phyloP scores from a whole-genome alignment of 306 rosid species.

The Malus sylvestris region DNA sequence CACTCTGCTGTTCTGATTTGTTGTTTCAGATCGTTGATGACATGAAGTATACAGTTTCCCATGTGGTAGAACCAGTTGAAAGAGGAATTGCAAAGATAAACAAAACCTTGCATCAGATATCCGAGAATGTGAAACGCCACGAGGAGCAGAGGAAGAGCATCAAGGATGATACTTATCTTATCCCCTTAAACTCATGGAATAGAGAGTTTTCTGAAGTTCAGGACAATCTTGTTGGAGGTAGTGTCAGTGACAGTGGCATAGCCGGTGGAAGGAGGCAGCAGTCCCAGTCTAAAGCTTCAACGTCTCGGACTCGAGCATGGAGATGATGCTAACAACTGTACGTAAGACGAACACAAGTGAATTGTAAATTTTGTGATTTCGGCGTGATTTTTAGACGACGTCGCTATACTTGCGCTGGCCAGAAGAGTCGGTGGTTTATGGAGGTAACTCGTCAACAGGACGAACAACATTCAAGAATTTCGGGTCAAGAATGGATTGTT shows the following conservation, averaged over 20 bases:
- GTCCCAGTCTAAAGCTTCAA: conserved; percentile 42
- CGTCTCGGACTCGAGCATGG: conserved; percentile 30
- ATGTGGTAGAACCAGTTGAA: conserved; percentile 93
- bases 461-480: background rate
- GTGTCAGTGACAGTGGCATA: conserved; percentile 82
- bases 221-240: conserved; percentile 60
- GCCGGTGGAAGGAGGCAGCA: conserved; percentile 44
- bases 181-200: conserved; percentile 66
- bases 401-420: conserved; percentile 7
- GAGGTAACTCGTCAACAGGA: background rate
- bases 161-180: conserved; percentile 67
- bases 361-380: background rate
- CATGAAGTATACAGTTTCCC: conserved; percentile 93
- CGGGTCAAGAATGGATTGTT: background rate
- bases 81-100: conserved; percentile 82
- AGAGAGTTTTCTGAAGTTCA: conserved; percentile 64
- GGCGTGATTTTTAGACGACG: conserved; percentile 16
- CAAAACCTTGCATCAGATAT: conserved; percentile 73
- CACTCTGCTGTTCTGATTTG: conserved; percentile 13
- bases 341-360: conserved; percentile 1
- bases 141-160: conserved; percentile 62
- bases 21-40: conserved; percentile 83
- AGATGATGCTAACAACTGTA: conserved; percentile 22
- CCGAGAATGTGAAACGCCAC: conserved; percentile 87
- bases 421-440: background rate